Percentiles rank a stretch among this genome's conserved stretches.
Conservation (phyloP, 2,329 filamentous ascomycete genomes). For the Pseudogymnoascus sp. region DNA sequence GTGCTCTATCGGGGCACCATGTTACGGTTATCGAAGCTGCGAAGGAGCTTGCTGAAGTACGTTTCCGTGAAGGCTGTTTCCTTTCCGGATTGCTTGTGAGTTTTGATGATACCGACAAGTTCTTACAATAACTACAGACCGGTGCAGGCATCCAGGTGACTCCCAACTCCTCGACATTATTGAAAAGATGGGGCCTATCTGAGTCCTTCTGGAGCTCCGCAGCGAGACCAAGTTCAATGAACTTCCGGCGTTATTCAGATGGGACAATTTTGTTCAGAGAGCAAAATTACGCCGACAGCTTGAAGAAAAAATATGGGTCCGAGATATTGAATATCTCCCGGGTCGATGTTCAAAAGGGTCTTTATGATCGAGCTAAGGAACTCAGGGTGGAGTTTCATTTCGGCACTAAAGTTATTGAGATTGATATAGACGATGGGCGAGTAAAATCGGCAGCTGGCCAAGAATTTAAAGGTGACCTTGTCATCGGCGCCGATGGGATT, state of each 20-base stretch:
- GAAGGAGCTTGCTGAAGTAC: conserved; percentile 32
- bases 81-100: not conserved
- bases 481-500: conserved; percentile 15
- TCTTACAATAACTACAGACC: conserved; percentile 21
- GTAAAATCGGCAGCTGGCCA: conserved; percentile 8
- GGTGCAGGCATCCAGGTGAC: conserved; percentile 25
- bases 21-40: conserved; percentile 37
- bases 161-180: conserved; percentile 20
- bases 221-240: not conserved
- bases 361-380: conserved; percentile 10
- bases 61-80: not conserved
- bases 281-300: not conserved
- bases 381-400: conserved; percentile 3
- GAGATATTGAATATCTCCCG: conserved; percentile 11
- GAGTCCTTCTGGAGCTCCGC: not conserved
- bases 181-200: conserved; percentile 21
- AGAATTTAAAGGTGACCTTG: conserved; percentile 10
- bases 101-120: conserved; percentile 24
- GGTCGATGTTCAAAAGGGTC: conserved; percentile 11
- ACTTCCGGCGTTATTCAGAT: not conserved
- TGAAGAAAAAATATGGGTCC: not conserved
- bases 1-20: conserved; percentile 26
- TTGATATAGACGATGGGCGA: not conserved
- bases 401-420: not conserved
- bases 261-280: not conserved